phyloP scores from a whole-genome alignment of 2,329 filamentous ascomycete genomes.

The Cadophora sp. region DNA sequence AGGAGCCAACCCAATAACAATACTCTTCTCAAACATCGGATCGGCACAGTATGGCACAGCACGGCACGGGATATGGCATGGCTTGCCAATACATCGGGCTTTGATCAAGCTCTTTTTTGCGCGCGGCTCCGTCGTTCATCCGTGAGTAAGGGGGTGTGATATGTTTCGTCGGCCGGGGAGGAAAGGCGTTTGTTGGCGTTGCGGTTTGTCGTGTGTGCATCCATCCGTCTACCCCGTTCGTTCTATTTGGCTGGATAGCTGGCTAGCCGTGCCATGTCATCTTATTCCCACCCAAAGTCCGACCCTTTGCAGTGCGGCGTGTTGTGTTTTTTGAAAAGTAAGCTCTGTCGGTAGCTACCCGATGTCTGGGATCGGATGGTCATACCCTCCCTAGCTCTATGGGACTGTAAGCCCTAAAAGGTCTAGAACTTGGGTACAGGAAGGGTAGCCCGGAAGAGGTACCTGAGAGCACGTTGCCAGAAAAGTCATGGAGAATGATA shows the following conservation, averaged over 20 bases:
- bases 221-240: background rate
- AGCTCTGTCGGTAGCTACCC: background rate
- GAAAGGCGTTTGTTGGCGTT: background rate
- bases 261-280: slow-evolving; percentile 2
- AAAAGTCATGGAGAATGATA: no score
- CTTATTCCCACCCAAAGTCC: background rate
- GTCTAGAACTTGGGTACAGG: no score
- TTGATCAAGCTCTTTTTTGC: slow-evolving; percentile 8
- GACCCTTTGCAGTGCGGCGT: background rate
- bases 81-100: background rate
- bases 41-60: background rate
- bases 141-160: no score
- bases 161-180: background rate
- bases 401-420: no score
- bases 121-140: slow-evolving; percentile 23
- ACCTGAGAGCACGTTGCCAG: no score
- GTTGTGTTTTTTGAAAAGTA: background rate
- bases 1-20: background rate
- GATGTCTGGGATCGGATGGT: background rate
- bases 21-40: background rate
- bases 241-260: background rate
- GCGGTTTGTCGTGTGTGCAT: background rate
- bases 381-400: no score
- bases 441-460: background rate
- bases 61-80: no score